Evolutionary conservation across 495 filamentous ascomycete species (phyloP).

Genomic region (Terfezia boudieri): DNA sequence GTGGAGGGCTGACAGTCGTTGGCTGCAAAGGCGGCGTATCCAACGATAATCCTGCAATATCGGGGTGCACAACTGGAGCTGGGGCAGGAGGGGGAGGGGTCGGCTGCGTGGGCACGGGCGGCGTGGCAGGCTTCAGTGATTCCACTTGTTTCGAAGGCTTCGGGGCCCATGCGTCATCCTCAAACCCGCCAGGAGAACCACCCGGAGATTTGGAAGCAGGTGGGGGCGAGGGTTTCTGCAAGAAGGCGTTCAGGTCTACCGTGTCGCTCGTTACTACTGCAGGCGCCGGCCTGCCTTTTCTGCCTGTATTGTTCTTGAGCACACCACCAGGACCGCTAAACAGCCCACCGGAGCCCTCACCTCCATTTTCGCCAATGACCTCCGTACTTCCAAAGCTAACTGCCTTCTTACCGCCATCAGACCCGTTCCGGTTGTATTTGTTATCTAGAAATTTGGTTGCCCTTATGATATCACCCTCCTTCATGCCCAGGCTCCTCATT

Average conservation of each 20-base stretch:
- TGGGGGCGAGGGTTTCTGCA: constrained; percentile 23
- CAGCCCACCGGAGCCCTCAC: constrained; percentile 41
- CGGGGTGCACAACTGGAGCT: constrained; percentile 50
- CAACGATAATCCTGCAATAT: constrained; percentile 38
- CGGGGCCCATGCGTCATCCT: constrained; percentile 94
- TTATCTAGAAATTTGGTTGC: constrained; percentile 76
- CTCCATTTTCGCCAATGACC: constrained; percentile 28
- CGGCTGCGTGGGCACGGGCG: constrained; percentile 18
- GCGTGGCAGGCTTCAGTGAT: constrained; percentile 6
- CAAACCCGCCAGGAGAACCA: constrained; percentile 44
- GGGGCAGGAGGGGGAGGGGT: constrained; percentile 26
- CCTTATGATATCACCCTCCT: constrained; percentile 88
- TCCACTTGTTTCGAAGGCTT: constrained; percentile 48
- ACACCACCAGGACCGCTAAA: constrained; percentile 81
- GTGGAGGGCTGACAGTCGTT: constrained; percentile 33
- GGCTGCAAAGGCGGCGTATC: constrained; percentile 58
- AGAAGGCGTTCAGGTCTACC: constrained; percentile 72
- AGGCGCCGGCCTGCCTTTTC: constrained; percentile 58
- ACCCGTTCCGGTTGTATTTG: constrained; percentile 45
- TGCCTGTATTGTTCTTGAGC: constrained; percentile 84
- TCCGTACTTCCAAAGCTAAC: constrained; percentile 36
- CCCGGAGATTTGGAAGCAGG: constrained; percentile 18
- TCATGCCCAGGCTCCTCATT: constrained; percentile 66
- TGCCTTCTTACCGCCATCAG: constrained; percentile 30
- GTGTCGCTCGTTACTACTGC: constrained; percentile 61